Percentiles rank a stretch among this genome's conserved stretches.
Conservation (phyloP, 129 eudicot genomes). For the Flaveria sonorensis region DNA sequence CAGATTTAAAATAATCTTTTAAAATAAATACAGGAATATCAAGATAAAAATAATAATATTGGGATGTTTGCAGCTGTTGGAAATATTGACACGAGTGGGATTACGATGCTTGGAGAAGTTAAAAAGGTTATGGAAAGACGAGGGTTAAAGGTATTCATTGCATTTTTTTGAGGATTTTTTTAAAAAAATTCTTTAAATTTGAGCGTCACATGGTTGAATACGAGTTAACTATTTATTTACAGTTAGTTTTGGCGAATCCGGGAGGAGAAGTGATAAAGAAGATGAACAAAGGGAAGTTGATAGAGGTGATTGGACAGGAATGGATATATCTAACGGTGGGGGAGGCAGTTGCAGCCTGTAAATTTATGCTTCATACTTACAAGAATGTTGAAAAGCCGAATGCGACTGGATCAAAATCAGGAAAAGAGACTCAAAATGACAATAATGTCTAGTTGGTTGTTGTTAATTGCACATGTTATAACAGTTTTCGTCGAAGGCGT, state of each 20-base stretch:
- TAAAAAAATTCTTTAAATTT: neutral
- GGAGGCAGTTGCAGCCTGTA: slow-evolving; percentile 88
- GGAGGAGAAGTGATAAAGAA: slow-evolving; percentile 94
- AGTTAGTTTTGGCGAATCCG: slow-evolving; percentile 85
- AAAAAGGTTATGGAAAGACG: slow-evolving; percentile 62
- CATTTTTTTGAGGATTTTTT: neutral
- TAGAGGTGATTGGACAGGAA: slow-evolving; percentile 71
- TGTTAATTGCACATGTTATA: slow-evolving; percentile 7
- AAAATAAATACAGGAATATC: neutral
- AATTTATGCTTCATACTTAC: slow-evolving; percentile 59
- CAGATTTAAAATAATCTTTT: neutral
- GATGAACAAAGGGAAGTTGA: slow-evolving; percentile 62
- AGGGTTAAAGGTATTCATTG: slow-evolving; percentile 64
- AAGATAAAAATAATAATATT: neutral
- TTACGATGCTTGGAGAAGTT: slow-evolving; percentile 86
- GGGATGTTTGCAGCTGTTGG: slow-evolving; percentile 64
- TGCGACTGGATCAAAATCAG: slow-evolving; percentile 28
- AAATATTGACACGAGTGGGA: slow-evolving; percentile 89
- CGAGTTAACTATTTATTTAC: neutral
- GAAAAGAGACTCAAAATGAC: slow-evolving; percentile 42
- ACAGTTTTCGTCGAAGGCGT: slow-evolving; percentile 17
- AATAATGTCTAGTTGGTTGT: slow-evolving; percentile 50
- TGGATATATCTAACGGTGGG: slow-evolving; percentile 82
- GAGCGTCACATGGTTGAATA: neutral
- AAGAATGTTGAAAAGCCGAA: slow-evolving; percentile 36